Evolutionary conservation across 2,329 filamentous ascomycete species (phyloP).

Genomic region (Metarhizium brunneum): DNA sequence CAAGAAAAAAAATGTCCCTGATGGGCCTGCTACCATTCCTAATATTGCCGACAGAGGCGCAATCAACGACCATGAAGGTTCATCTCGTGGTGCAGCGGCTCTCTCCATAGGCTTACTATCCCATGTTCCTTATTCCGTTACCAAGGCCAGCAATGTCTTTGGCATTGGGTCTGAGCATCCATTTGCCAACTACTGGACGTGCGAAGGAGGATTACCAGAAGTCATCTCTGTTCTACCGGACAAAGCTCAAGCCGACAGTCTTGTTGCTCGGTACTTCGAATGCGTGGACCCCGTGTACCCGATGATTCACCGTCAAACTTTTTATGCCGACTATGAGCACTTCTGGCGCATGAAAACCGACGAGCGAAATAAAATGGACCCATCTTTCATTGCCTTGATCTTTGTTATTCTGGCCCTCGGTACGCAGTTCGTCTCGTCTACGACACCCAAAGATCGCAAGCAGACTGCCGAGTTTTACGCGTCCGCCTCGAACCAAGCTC

Average conservation of each 20-base stretch:
- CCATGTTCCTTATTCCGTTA: constrained; percentile 61
- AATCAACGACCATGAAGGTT: constrained; percentile 31
- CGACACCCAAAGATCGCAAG: constrained; percentile 51
- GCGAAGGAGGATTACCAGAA: constrained; percentile 63
- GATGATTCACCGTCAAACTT: constrained; percentile 66
- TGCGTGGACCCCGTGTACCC: constrained; percentile 74
- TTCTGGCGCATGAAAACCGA: constrained; percentile 57
- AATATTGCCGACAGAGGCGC: constrained; percentile 48
- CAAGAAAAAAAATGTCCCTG: constrained; percentile 38
- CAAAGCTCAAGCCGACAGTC: constrained; percentile 65
- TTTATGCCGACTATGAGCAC: constrained; percentile 69
- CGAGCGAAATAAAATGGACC: constrained; percentile 54
- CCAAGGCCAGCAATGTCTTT: constrained; percentile 67
- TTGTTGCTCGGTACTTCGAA: constrained; percentile 55
- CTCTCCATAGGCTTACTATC: constrained; percentile 56
- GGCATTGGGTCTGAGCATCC: constrained; percentile 72
- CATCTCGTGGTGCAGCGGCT: constrained; percentile 42
- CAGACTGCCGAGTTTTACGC: constrained; percentile 76
- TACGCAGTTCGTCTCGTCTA: constrained; percentile 62
- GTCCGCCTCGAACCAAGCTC: constrained; percentile 68
- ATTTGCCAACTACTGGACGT: constrained; percentile 81
- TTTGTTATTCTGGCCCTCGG: constrained; percentile 72
- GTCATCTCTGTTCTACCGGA: constrained; percentile 67
- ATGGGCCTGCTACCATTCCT: constrained; percentile 33
- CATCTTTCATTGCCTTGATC: constrained; percentile 60